Base-by-base conservation (phyloP, 2,329 filamentous ascomycete species). In the Colletotrichum endophyticum region DNA sequence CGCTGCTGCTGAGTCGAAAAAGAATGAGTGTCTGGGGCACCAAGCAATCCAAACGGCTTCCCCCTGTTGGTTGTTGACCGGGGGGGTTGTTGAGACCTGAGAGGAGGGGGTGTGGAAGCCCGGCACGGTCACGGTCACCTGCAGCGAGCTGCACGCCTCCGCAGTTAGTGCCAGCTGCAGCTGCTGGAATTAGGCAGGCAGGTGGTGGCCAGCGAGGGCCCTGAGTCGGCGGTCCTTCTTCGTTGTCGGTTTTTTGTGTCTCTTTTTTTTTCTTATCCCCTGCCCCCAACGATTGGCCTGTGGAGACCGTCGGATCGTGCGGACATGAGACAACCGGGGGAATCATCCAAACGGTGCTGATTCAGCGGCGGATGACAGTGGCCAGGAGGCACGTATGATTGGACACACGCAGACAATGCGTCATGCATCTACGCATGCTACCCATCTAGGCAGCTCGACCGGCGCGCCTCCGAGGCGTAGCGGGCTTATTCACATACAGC, bases 91-190 rank as follows among this genome's bases (percentile, higher is more conserved):
- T 44, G 67, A 59, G 72, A 72, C 69, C 61, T 53, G 56, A 34
- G 32, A 36, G 64, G 49, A 36, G 62, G 56, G 59, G 71, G 63
- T 68, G 64, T 63, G 66, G 66, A 53, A 73, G 74, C 36, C 44
- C 62, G 63, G 73, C 69, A 67, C 62, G 69, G 73, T 76, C 69
- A 67, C 62, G 73, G 73, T 76, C 73, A 76, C 57, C 73, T 75
- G 70, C 73, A 64, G 63, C 70, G 70, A 19, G 57, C 57, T 71
- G 69, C 69, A 71, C 68, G 73, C 59, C 73, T 64, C 34, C 66
- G 59, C 66, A 73, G 16, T 62, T 61, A 69, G 39, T 64, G 63
- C 49, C 56, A 63, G 64, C 57, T 64, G 61, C 69, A 71, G 67
- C 53, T 15, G 44, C 16, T 27, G 62, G 34, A 64, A 64, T 64